Conservation (phyloP, 164 flowering plant genomes). For the Magnolia sinica region DNA sequence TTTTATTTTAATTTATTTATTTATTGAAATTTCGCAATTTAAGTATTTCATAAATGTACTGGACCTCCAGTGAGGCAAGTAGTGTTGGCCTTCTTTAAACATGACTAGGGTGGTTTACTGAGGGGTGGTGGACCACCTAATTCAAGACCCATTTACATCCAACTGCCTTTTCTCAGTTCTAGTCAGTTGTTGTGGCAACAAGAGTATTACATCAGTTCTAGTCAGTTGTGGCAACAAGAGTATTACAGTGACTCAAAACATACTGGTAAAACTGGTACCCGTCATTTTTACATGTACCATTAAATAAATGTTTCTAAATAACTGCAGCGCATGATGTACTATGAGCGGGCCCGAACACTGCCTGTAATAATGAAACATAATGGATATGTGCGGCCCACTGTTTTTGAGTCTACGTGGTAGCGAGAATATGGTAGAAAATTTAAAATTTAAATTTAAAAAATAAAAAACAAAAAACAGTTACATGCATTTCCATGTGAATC, state of each 20-base stretch:
- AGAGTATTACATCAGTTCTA: not conserved
- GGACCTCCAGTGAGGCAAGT: no score
- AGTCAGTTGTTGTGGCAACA: no score
- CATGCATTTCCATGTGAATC: no score
- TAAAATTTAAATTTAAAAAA: no score
- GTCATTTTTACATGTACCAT: not conserved
- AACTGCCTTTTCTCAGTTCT: not conserved
- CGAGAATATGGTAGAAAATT: no score
- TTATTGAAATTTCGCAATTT: no score
- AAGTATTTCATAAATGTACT: no score
- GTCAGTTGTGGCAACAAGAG: not conserved
- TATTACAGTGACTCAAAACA: not conserved
- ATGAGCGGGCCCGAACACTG: not conserved
- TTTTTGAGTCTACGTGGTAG: not conserved
- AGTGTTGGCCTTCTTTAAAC: not conserved
- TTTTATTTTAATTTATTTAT: no score
- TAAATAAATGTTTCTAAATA: not conserved
- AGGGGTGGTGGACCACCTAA: not conserved
- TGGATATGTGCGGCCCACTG: not conserved
- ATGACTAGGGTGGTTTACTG: not conserved
- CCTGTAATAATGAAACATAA: no score
- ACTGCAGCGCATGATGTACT: not conserved
- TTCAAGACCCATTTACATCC: not conserved
- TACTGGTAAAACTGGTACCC: not conserved
- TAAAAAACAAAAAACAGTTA: no score